Evolutionary conservation across 306 rosid species (phyloP).

Genomic region (Acacia melanoxylon): DNA sequence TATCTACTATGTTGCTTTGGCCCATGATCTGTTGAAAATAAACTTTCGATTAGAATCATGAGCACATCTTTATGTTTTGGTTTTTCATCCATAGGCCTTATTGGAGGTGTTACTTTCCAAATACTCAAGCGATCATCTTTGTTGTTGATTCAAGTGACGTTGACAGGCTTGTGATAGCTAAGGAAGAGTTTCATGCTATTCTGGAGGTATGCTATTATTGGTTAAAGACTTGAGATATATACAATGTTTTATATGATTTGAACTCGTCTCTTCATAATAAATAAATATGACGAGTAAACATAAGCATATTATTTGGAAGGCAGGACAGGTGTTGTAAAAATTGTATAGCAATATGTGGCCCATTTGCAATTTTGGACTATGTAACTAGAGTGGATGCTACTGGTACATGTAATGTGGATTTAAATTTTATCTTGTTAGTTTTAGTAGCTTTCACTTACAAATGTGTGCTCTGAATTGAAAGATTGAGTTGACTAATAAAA

Average conservation of each 20-base stretch:
- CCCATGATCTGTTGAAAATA: background rate
- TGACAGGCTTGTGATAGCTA: constrained; percentile 91
- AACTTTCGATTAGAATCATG: constrained; percentile 5
- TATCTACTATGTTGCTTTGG: constrained; percentile 20
- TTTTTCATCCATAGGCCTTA: constrained; percentile 67
- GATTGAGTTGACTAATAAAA: background rate
- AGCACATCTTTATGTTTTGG: constrained; percentile 1
- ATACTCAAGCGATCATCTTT: constrained; percentile 97
- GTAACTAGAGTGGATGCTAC: background rate
- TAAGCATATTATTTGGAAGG: background rate
- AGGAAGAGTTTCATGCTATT: constrained; percentile 96
- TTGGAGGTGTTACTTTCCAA: constrained; percentile 99
- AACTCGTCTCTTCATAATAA: too few species aligned
- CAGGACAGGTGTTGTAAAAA: background rate
- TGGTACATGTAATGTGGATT: background rate
- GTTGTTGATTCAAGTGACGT: constrained; percentile 93
- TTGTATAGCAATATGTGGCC: background rate
- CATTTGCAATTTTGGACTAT: background rate
- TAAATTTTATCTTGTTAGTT: too few species aligned
- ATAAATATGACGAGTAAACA: background rate
- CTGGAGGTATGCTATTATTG: constrained; percentile 63
- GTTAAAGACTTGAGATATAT: background rate
- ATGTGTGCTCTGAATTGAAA: background rate
- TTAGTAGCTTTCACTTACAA: too few species aligned
- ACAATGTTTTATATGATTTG: background rate